These are phyloP conservation scores for Naganishia vishniacii DNA, from an alignment of 768 basidiomycete genomes.

Conservation along the genomic window DNA sequence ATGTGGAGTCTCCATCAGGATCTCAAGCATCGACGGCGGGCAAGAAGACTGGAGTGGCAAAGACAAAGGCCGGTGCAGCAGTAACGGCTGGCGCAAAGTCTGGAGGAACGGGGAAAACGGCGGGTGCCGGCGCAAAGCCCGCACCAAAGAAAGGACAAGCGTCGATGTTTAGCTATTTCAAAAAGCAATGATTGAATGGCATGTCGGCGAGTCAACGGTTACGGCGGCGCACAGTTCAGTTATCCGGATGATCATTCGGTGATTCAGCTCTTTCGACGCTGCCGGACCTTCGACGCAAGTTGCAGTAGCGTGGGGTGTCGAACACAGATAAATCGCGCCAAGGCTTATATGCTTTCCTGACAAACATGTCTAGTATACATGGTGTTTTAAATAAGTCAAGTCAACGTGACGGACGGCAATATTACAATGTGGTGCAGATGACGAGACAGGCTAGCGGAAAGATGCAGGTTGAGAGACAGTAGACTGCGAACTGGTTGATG, in stretches of 20 bases:
- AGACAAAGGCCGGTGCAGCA: constrained; percentile 17
- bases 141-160: constrained; percentile 22
- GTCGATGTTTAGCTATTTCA: constrained; percentile 21
- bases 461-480: constrained; percentile 5
- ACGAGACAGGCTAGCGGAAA: background rate
- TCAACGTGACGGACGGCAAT: background rate
- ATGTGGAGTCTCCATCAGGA: constrained; percentile 3
- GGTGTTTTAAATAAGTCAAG: background rate
- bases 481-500: background rate
- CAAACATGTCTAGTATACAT: background rate
- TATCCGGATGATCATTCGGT: too few species aligned
- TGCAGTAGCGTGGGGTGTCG: too few species aligned
- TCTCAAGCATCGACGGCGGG: constrained; percentile 1
- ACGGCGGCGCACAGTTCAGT: too few species aligned
- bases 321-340: too few species aligned
- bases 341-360: too few species aligned
- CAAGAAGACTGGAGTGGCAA: background rate
- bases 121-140: background rate
- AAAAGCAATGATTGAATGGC: constrained; percentile 10
- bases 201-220: too few species aligned
- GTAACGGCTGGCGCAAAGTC: background rate
- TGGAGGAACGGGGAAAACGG: constrained; percentile 5
- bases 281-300: too few species aligned
- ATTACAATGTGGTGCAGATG: background rate
- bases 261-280: too few species aligned